These are phyloP conservation scores for Candida montana DNA, from an alignment of 805 yeast genomes.

Conservation along the genomic window DNA sequence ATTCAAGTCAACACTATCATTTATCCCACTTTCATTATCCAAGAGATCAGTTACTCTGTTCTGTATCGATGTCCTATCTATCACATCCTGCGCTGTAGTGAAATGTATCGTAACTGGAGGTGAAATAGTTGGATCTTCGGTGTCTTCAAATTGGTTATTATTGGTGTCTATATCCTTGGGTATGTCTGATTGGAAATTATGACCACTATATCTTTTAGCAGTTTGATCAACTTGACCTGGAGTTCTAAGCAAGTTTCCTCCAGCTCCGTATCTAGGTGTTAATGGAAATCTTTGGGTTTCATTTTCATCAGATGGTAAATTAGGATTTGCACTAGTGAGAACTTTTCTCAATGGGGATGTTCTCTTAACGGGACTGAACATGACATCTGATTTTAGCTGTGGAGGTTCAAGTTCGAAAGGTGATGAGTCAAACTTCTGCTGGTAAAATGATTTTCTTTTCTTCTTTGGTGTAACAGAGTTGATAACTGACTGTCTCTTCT, in stretches of 20 bases:
- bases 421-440: conserved; percentile 24
- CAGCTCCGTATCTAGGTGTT: conserved; percentile 41
- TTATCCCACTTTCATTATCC: conserved; percentile 22
- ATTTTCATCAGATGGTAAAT: not conserved
- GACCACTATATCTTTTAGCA: conserved; percentile 16
- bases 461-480: conserved; percentile 21
- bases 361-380: conserved; percentile 19
- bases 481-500: conserved; percentile 15
- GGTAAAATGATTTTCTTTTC: conserved; percentile 24
- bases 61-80: not conserved
- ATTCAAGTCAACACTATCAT: conserved; percentile 12
- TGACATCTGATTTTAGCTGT: conserved; percentile 22
- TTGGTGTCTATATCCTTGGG: conserved; percentile 1
- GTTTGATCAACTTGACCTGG: conserved; percentile 17
- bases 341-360: conserved; percentile 13
- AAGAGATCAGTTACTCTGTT: conserved; percentile 14
- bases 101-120: conserved; percentile 24
- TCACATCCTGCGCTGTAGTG: conserved; percentile 11
- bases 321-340: not conserved
- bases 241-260: conserved; percentile 30
- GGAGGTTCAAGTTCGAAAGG: conserved; percentile 26
- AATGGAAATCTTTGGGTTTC: conserved; percentile 38
- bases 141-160: conserved; percentile 19
- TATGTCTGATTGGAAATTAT: conserved; percentile 4
- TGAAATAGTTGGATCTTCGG: conserved; percentile 21